Evolutionary conservation across 495 filamentous ascomycete genomes (phyloP), one percentile per base, ranked within the genome.

Genomic region (Aspergillus kassunensis): DNA sequence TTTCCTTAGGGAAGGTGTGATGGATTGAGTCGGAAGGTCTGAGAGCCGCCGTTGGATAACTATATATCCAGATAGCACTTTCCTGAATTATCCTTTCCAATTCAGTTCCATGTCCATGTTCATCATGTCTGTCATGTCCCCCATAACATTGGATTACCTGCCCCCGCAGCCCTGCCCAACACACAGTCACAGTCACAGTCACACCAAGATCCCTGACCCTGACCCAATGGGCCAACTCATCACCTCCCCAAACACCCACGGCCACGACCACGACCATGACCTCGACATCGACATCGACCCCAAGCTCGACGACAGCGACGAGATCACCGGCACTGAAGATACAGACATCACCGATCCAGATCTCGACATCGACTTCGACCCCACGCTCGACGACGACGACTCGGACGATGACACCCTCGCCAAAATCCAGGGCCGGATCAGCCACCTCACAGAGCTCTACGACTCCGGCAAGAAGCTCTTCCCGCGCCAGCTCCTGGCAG

Each of bases 401-500:
- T n/a, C n/a, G 6, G 56, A 59, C 33, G 25, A 52, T 9, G 51
- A 54, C 12, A 54, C 37, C 8, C 29, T 51, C 3, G n/a, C 29
- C 16, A 34, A 42, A 44, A 53, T 58, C 15, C 24, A 43, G 5
- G 33, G 10, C 0, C 33, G 45, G 25, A 9, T 63, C 1, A 44
- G 35, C 6, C 57, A 63, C 29, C 42, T 60, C 27, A 18, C 13
- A 7, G 40, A 36, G 1, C 44, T 60, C 23, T 63, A 58, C 43
- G 36, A 41, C 4, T 30, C 44, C 1, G 61, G 61, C 3, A 60
- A 58, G 13, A 52, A 53, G 27, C 55, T 63, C 8, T 63, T 63
- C 46, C 57, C 61, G 9, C 61, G 61, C n/a, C 16, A 25, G 6
- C 46, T 63, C 8, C 49, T 63, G 21, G 57, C 53, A 25, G 57